Percentiles rank a stretch among this genome's conserved stretches.
Evolutionary conservation across 129 eudicot species (phyloP).

Genomic region (Calendula officinalis): DNA sequence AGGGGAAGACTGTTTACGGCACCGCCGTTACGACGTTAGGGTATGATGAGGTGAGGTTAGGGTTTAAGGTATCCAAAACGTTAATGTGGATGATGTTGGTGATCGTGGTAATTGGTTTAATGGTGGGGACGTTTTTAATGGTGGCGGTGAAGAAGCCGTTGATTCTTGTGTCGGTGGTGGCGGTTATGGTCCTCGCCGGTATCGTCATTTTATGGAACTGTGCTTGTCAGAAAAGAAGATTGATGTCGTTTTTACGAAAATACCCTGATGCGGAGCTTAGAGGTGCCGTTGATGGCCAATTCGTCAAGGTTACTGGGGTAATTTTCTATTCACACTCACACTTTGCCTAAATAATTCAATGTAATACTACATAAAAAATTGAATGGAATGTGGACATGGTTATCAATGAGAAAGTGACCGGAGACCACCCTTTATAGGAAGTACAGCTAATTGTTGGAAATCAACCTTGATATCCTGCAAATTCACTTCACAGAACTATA

Average conservation of each 20-base stretch:
- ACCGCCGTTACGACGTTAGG: slow-evolving; percentile 64
- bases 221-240: slow-evolving; percentile 43
- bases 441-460: too few species aligned
- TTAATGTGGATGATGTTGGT: slow-evolving; percentile 80
- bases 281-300: slow-evolving; percentile 93
- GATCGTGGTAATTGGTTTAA: slow-evolving; percentile 64
- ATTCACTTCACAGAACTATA: too few species aligned
- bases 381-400: slow-evolving; percentile 10
- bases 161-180: slow-evolving; percentile 52
- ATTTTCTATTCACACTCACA: slow-evolving; percentile 4
- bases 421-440: not conserved
- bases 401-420: slow-evolving; percentile 3
- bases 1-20: slow-evolving; percentile 61
- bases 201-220: slow-evolving; percentile 52
- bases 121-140: slow-evolving; percentile 70
- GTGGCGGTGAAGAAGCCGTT: slow-evolving; percentile 75
- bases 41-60: slow-evolving; percentile 53
- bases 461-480: too few species aligned
- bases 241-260: slow-evolving; percentile 45
- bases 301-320: slow-evolving; percentile 98
- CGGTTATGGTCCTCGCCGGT: slow-evolving; percentile 34
- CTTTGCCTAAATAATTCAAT: not conserved
- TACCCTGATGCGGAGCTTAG: slow-evolving; percentile 90
- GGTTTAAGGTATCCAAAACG: slow-evolving; percentile 69
- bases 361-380: not conserved